These are phyloP conservation scores for Blastocystis sp. DNA, from an alignment of 352 stramenopile genomes.

Conservation along the genomic window DNA sequence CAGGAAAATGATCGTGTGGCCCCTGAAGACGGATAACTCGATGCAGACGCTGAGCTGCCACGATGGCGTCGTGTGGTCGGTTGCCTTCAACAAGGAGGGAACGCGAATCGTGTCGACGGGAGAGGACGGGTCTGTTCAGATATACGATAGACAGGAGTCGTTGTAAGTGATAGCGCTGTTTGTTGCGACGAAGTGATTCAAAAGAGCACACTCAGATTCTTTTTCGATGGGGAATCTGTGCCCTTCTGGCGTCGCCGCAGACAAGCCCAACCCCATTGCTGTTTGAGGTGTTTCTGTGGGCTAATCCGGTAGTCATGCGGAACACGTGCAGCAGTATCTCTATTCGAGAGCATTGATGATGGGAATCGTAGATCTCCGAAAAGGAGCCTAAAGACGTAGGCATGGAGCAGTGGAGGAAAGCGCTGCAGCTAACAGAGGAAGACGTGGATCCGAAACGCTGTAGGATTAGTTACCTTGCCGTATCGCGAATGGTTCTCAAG, in stretches of 20 bases:
- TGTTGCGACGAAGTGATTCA: conserved; percentile 5
- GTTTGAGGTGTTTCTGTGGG: background rate
- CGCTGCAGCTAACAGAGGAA: conserved; percentile 26
- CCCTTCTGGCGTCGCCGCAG: background rate
- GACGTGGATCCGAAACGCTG: background rate
- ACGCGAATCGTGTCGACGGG: conserved; percentile 25
- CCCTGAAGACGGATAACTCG: conserved; percentile 2
- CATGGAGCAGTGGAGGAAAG: conserved; percentile 18
- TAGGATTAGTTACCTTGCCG: conserved; percentile 39
- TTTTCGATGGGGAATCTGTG: conserved; percentile 53
- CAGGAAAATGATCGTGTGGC: conserved; percentile 37
- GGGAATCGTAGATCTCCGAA: conserved; percentile 7
- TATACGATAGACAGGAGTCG: conserved; percentile 48
- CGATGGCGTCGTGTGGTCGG: conserved; percentile 53
- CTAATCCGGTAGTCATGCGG: conserved; percentile 5
- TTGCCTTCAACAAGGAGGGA: conserved; percentile 16
- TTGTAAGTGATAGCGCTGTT: conserved; percentile 32
- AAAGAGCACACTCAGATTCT: background rate
- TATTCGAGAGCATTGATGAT: conserved; percentile 42
- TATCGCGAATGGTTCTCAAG: conserved; percentile 49
- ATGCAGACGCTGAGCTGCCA: conserved; percentile 49
- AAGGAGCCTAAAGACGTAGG: background rate
- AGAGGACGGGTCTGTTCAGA: conserved; percentile 61
- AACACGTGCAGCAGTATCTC: background rate
- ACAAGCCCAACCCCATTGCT: conserved; percentile 6